Evolutionary conservation across 495 filamentous ascomycete genomes (phyloP).

Genomic region (Neurospora sp.): DNA sequence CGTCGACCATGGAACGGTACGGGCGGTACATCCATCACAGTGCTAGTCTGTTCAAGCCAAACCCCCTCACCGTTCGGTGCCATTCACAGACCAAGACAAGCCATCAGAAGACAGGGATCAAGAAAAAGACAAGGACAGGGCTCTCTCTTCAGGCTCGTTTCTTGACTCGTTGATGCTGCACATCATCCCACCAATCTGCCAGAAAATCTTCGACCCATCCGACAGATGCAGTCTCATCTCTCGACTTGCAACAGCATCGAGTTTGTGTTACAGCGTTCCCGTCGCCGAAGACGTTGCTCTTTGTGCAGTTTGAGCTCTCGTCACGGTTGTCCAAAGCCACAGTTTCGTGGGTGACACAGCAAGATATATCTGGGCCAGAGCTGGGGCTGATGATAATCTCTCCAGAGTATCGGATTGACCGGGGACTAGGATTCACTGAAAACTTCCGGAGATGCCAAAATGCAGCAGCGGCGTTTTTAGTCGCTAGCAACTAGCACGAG

Average conservation of each 20-base stretch:
- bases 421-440: neutral
- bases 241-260: neutral
- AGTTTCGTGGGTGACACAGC: neutral
- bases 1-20: slow-evolving; percentile 9
- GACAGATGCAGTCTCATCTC: slow-evolving; percentile 1
- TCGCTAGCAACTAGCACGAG: neutral
- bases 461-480: neutral
- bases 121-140: slow-evolving; percentile 6
- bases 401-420: neutral
- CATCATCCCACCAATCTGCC: slow-evolving; percentile 23
- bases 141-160: slow-evolving; percentile 15
- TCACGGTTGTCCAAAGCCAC: neutral
- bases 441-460: neutral
- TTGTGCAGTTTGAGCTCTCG: neutral
- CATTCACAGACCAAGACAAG: slow-evolving; percentile 8
- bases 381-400: neutral
- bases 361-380: neutral
- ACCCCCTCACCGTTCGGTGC: slow-evolving; percentile 14
- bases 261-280: neutral
- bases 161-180: slow-evolving; percentile 28
- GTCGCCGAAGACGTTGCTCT: neutral
- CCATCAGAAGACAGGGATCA: slow-evolving; percentile 17
- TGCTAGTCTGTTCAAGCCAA: slow-evolving; percentile 10
- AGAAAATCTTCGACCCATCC: slow-evolving; percentile 2
- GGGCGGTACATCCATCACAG: slow-evolving; percentile 11